A percentile compares a stretch with the other conserved stretches of the same genome.
Conservation (phyloP, 768 basidiomycete genomes). For the Mycena leptocephala region DNA sequence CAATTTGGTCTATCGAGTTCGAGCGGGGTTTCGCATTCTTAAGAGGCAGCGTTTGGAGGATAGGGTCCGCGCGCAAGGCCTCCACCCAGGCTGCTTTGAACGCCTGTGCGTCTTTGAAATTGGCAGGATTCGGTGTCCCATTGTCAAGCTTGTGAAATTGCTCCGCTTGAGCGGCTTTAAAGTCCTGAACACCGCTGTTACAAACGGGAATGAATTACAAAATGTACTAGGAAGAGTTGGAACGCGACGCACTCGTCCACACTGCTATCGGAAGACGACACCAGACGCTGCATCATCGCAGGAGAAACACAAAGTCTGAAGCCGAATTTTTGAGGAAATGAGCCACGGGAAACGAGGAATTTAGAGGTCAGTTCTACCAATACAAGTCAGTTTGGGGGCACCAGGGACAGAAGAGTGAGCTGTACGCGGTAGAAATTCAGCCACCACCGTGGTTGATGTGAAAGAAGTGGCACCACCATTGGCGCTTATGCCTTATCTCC, state of each 20-base stretch:
- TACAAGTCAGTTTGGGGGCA: not conserved
- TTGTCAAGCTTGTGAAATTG: constrained; percentile 13
- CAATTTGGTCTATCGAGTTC: not conserved
- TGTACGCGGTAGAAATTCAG: not conserved
- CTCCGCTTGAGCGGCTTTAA: constrained; percentile 25
- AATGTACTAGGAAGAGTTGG: too few relatives aligned
- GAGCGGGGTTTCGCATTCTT: constrained; percentile 19
- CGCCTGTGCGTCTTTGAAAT: constrained; percentile 27
- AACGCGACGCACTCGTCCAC: constrained; percentile 30
- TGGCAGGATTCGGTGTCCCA: not conserved
- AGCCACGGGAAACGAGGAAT: not conserved
- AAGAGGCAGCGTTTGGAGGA: not conserved
- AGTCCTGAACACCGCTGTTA: constrained; percentile 5
- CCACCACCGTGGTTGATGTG: constrained; percentile 2
- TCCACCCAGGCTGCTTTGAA: constrained; percentile 28
- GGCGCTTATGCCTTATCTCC: not conserved
- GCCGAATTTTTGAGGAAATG: not conserved
- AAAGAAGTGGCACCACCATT: constrained; percentile 22
- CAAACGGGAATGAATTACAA: not conserved
- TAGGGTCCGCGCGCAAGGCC: not conserved
- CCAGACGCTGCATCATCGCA: not conserved
- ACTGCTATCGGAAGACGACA: constrained; percentile 30
- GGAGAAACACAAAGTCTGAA: not conserved
- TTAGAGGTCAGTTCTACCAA: not conserved
- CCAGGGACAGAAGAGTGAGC: not conserved